Base-by-base conservation (phyloP, 169 alveolate species). In the Besnoitia besnoiti region DNA sequence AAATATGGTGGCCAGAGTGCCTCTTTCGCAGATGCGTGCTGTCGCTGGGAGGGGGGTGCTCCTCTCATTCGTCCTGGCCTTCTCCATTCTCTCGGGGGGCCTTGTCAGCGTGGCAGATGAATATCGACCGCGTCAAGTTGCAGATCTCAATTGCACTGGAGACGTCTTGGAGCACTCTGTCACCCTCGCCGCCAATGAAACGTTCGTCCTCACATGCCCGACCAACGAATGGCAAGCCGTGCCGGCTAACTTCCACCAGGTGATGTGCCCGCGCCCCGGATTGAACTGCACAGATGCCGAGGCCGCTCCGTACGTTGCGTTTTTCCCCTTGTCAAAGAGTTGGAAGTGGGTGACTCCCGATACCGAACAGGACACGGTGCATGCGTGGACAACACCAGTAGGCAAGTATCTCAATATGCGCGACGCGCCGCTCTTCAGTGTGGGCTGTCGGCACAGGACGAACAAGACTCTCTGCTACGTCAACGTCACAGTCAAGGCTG, bases 321-420 rank as follows among this genome's bases (percentile, higher is more conserved):
- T 21, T 33, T 73, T 73, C 33, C 84, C 84, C 14, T 21, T 73
- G 16, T 30, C 84, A 39, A 73, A 73, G 46, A 14, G 33, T 44
- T 73, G 84, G 84, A 73, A 73, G 84, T 73, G 84, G 84, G 84
- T 73, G 84, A 14, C 19, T 27, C 84, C 84, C 3, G 42, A 33
- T 16, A 39, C 16, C 46, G 33, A 33, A 27, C 24, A 33, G 5
- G 49, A 73, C 40, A 37, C 19, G 24, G 16, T 44, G 19, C 84
- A 39, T 24, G 27, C 24, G 30, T 73, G 84, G 84, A 33, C 49
- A 73, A 73, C 84, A 27, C 84, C 84, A 30, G 84, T 37, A 5
- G 84, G 46, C 12, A 73, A 73, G 84, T 73, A 44, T 39, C 46
- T 73, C 33, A 73, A 73, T 44, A 55, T 55, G 73, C 73, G 27